These are phyloP conservation scores for Crithidia sp. DNA, from an alignment of 208 protist genomes.

Conservation along the genomic window DNA sequence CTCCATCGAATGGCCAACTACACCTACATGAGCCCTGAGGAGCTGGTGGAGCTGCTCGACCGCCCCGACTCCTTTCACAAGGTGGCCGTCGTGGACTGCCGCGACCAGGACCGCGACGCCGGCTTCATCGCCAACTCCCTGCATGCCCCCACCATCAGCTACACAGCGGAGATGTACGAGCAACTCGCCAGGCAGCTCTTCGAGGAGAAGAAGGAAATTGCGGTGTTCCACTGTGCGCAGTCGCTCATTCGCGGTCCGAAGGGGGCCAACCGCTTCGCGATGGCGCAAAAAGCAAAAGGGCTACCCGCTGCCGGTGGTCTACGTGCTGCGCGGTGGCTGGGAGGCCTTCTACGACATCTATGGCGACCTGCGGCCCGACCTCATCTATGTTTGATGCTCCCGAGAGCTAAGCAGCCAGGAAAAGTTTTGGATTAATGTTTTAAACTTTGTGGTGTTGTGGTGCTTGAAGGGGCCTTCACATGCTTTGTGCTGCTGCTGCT, in stretches of 20 bases:
- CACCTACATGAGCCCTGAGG: conserved; percentile 55
- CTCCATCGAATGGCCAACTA: conserved; percentile 41
- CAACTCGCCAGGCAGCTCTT: conserved; percentile 43
- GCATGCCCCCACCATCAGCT: conserved; percentile 48
- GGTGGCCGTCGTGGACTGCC: conserved; percentile 72
- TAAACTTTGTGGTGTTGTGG: no score
- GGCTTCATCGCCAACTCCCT: conserved; percentile 67
- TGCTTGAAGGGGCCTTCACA: no score
- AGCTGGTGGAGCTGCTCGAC: conserved; percentile 71
- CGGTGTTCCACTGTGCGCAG: conserved; percentile 80
- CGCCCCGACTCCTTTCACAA: conserved; percentile 23
- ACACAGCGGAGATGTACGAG: conserved; percentile 38
- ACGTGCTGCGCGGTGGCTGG: conserved; percentile 73
- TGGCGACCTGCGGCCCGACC: conserved; percentile 45
- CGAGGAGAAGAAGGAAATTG: conserved; percentile 36
- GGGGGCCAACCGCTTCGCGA: conserved; percentile 57
- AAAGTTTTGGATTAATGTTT: no score
- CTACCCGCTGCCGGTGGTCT: conserved; percentile 48
- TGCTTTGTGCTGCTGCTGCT: no score
- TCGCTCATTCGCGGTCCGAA: conserved; percentile 77
- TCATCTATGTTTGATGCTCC: conserved; percentile 42
- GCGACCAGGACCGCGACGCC: conserved; percentile 65
- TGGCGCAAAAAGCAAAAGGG: conserved; percentile 42
- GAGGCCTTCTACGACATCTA: conserved; percentile 66
- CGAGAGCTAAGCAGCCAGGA: background rate